Base-by-base conservation (phyloP, 768 basidiomycete genomes). In the Boletus pseudo-olivaceus region DNA sequence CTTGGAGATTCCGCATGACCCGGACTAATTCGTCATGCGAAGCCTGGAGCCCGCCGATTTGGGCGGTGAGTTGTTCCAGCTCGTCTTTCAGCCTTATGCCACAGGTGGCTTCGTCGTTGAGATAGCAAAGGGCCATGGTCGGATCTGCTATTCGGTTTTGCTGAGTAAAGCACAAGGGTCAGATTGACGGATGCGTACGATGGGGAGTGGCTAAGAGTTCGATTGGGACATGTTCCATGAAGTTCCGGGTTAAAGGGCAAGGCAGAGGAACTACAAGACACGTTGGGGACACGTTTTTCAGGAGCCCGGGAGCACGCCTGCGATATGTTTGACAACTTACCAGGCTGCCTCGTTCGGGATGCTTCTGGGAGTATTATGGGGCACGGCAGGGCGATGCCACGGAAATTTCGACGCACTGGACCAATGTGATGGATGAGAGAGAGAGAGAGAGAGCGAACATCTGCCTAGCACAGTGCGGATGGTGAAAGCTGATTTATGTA, bases 261-360 rank as follows among this genome's bases (percentile, higher is more conserved):
- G 41, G 49, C 10, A 51, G 42, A 39, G 45, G 50, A 54, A 14
- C 51, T 66, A 48, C 37, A 34, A 58, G 34, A 49, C 68, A 69
- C 65, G 69, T 39, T 59, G 51, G 53, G 10, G 57, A 69, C 68
- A 71, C 68, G 69, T 71, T 69, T 59, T 47, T 54, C 34, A 55
- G 54, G 49, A 57, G 47, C 51, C 45, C 38, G 42, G 33, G 49
- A 38, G 47, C 54, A 54, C 51, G 60, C 49, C 56, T 52, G 47
- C 5, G 54, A 57, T 57, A 63, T 67, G 57, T 63, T 51, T 38
- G 35, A 57, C 33, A 45, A 61, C 62, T 32, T 54, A 60, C 58
- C 49, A 49, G 48, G 19, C 35, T 62, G 43, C 51, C 56, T 57
- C 39, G 58, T 58, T 66, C 56, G 64, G 62, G 53, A 58, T 17